Percentiles rank a stretch among this genome's conserved stretches.
Evolutionary conservation across 192 early-diverging fungal species (phyloP).

Genomic region (Coemansia sp.): DNA sequence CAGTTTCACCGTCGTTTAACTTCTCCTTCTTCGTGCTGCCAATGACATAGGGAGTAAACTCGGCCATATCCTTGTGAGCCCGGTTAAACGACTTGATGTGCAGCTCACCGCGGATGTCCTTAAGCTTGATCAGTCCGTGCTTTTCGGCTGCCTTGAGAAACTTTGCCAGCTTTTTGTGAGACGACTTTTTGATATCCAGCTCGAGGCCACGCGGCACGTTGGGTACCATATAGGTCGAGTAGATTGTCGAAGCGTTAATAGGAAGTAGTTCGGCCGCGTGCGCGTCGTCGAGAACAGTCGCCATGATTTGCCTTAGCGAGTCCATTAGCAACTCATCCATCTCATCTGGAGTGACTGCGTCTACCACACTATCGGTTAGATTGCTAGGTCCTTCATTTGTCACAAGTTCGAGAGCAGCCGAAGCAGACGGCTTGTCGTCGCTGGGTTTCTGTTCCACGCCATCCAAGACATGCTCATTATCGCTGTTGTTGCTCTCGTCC

Average conservation of each 20-base stretch:
- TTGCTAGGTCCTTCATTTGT: neutral
- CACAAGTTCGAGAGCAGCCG: neutral
- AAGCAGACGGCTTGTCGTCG: neutral
- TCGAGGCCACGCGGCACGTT: constrained; percentile 61
- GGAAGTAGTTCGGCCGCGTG: constrained; percentile 66
- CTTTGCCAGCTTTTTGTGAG: constrained; percentile 85
- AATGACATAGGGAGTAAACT: constrained; percentile 37
- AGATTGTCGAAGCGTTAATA: constrained; percentile 73
- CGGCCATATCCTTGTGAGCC: constrained; percentile 29
- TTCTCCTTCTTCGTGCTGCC: constrained; percentile 4
- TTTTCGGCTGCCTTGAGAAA: constrained; percentile 91
- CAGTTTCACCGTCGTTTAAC: neutral
- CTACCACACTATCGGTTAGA: neutral
- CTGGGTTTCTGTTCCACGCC: neutral
- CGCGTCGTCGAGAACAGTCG: constrained; percentile 63
- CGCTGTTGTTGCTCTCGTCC: neutral
- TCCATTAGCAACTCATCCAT: constrained; percentile 75
- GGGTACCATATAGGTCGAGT: constrained; percentile 74
- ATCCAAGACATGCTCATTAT: constrained; percentile 6
- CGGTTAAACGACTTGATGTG: constrained; percentile 47
- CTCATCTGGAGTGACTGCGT: constrained; percentile 53
- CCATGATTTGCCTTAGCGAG: constrained; percentile 70
- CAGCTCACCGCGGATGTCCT: constrained; percentile 63
- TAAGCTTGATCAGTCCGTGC: constrained; percentile 76
- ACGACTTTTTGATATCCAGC: constrained; percentile 82